These are phyloP conservation scores for Oryza brachyantha DNA, from an alignment of 176 grass and related monocot genomes.

Conservation along the genomic window DNA sequence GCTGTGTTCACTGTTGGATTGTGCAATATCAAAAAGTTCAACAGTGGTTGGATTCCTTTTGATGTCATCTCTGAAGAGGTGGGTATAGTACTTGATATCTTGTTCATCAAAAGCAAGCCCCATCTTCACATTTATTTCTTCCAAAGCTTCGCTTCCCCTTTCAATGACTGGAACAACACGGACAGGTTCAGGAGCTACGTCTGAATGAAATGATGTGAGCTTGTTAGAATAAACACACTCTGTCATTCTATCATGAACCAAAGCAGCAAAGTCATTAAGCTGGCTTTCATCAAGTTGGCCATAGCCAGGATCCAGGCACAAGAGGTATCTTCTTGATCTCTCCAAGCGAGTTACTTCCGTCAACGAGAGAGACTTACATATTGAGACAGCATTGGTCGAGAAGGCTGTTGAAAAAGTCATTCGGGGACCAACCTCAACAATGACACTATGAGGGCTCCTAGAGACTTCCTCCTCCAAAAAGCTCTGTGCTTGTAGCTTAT, in stretches of 20 bases:
- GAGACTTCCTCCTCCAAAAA: slow-evolving; percentile 59
- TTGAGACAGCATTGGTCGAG: slow-evolving; percentile 77
- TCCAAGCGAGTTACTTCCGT: slow-evolving; percentile 72
- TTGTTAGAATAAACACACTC: slow-evolving; percentile 75
- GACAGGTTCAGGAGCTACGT: slow-evolving; percentile 62
- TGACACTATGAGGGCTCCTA: slow-evolving; percentile 20
- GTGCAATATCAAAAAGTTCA: slow-evolving; percentile 89
- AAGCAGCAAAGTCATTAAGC: slow-evolving; percentile 53
- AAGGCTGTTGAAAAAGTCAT: slow-evolving; percentile 93
- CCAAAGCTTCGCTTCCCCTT: slow-evolving; percentile 69
- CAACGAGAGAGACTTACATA: slow-evolving; percentile 74
- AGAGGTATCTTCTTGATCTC: slow-evolving; percentile 76
- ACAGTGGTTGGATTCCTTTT: slow-evolving; percentile 83
- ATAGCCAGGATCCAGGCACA: slow-evolving; percentile 54
- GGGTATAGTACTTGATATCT: slow-evolving; percentile 83
- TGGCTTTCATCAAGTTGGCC: slow-evolving; percentile 53
- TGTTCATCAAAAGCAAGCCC: slow-evolving; percentile 95
- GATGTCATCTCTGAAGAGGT: slow-evolving; percentile 81
- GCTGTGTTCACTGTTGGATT: slow-evolving; percentile 89
- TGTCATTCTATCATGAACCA: slow-evolving; percentile 94
- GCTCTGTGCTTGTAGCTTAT: slow-evolving; percentile 57
- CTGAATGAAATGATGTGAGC: slow-evolving; percentile 58
- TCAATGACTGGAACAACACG: slow-evolving; percentile 66
- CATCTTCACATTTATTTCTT: slow-evolving; percentile 90
- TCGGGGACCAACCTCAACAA: slow-evolving; percentile 80